phyloP scores from a whole-genome alignment of 805 yeast species.

The Wickerhamomyces queroliae region DNA sequence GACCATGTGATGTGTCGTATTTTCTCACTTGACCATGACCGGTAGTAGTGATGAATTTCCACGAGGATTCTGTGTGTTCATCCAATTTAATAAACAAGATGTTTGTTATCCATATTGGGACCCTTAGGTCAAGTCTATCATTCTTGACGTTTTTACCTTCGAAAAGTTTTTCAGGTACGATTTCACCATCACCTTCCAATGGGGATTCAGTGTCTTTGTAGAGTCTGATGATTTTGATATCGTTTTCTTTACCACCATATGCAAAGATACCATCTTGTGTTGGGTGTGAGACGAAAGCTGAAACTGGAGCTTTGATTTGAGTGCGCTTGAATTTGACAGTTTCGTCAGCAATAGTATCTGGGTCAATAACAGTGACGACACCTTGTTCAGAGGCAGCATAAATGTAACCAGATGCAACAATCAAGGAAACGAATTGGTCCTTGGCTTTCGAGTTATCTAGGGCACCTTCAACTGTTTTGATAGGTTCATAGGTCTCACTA shows the following conservation, averaged over 20 bases:
- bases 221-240: conserved; percentile 45
- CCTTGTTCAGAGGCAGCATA: conserved; percentile 33
- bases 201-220: conserved; percentile 22
- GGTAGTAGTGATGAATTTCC: conserved; percentile 60
- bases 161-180: conserved; percentile 38
- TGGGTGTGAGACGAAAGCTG: conserved; percentile 44
- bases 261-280: conserved; percentile 52
- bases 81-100: conserved; percentile 39
- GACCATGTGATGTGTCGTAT: conserved; percentile 64
- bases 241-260: conserved; percentile 82
- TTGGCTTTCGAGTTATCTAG: conserved; percentile 9
- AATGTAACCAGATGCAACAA: conserved; percentile 21
- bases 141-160: conserved; percentile 80
- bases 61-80: conserved; percentile 30
- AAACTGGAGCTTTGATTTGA: conserved; percentile 40
- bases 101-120: conserved; percentile 73
- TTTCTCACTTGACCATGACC: conserved; percentile 68
- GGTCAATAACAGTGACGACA: conserved; percentile 23
- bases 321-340: conserved; percentile 13
- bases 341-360: conserved; percentile 8
- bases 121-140: conserved; percentile 70
- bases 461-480: conserved; percentile 11
- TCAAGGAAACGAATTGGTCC: conserved; percentile 35
- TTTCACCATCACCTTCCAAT: conserved; percentile 20
- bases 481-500: conserved; percentile 22